These are phyloP conservation scores for Pleurotus giganteus DNA, from an alignment of 768 basidiomycete genomes.

Conservation along the genomic window DNA sequence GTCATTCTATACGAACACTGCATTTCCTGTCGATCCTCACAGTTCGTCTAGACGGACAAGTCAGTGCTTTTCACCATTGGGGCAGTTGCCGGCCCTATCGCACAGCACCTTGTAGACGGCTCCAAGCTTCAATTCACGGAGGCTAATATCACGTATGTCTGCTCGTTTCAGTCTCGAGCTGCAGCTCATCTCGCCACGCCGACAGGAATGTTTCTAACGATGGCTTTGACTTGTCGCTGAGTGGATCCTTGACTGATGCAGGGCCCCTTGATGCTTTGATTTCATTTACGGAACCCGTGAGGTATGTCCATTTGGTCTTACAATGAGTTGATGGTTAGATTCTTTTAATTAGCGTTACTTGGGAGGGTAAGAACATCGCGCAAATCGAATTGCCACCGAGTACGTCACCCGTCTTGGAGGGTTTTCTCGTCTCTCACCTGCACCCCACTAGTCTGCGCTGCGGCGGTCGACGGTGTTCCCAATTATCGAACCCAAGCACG, in stretches of 20 bases:
- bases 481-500: conserved; percentile 52
- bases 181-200: background rate
- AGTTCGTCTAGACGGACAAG: conserved; percentile 47
- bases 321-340: background rate
- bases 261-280: conserved; percentile 73
- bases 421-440: too few species aligned
- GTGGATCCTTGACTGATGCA: conserved; percentile 56
- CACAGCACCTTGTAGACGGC: conserved; percentile 61
- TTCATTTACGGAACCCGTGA: conserved; percentile 61
- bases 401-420: conserved; percentile 30
- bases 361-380: conserved; percentile 64
- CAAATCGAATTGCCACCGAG: conserved; percentile 60
- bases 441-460: conserved; percentile 70
- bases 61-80: conserved; percentile 67
- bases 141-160: conserved; percentile 56
- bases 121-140: conserved; percentile 51
- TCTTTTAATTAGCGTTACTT: conserved; percentile 43
- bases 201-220: conserved; percentile 50
- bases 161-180: background rate
- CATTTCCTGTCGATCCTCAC: conserved; percentile 7
- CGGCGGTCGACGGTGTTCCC: conserved; percentile 66
- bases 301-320: conserved; percentile 32
- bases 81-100: conserved; percentile 65
- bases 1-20: conserved; percentile 11
- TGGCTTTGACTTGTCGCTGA: conserved; percentile 62